Evolutionary conservation across 257 asterid species (phyloP).

Genomic region (Vinca minor): DNA sequence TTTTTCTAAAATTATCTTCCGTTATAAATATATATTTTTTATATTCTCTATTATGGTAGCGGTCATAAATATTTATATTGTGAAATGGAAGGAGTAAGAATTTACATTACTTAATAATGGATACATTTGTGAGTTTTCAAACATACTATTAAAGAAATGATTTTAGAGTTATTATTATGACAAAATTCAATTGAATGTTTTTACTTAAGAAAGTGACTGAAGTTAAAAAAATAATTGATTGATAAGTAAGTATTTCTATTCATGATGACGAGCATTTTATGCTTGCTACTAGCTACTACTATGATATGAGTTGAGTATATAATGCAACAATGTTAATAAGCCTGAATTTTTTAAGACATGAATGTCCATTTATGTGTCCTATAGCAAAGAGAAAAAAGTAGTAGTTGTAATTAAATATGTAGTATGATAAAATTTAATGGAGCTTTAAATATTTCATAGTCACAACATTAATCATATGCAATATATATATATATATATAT

Average conservation of each 20-base stretch:
- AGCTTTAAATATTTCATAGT: constrained; percentile 11
- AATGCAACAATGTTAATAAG: background rate
- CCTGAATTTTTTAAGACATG: constrained; percentile 2
- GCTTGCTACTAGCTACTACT: background rate
- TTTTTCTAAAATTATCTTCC: no score
- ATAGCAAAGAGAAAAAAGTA: background rate
- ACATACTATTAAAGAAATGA: no score
- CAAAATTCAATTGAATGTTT: no score
- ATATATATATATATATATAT: background rate
- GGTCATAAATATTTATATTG: no score
- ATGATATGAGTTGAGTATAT: no score
- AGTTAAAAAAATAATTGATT: background rate
- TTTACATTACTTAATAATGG: no score
- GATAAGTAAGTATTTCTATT: background rate
- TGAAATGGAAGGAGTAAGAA: no score
- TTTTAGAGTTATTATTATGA: no score
- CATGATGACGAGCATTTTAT: background rate
- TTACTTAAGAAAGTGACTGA: background rate
- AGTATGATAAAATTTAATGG: background rate
- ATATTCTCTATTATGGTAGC: no score
- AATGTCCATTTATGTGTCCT: constrained; percentile 9
- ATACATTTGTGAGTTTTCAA: no score
- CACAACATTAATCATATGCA: background rate
- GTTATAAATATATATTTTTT: no score
- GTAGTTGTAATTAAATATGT: background rate